Conservation (phyloP, 306 rosid genomes). For the Castanopsis chinensis region DNA sequence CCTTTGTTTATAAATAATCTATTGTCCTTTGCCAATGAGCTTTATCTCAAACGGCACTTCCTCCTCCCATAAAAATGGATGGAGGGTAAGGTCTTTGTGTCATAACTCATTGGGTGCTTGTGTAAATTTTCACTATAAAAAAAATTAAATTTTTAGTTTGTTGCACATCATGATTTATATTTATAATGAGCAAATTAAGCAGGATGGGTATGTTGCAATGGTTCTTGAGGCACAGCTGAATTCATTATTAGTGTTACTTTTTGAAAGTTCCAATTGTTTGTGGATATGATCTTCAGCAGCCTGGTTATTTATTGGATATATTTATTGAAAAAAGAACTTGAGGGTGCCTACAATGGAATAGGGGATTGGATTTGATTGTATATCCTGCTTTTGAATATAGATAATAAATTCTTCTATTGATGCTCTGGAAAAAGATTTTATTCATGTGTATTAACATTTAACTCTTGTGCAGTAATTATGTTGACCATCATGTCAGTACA, state of each 20-base stretch:
- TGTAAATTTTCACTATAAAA: no score
- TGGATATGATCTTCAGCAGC: neutral
- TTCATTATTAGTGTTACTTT: neutral
- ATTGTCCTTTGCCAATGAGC: neutral
- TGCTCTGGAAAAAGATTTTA: constrained; percentile 24
- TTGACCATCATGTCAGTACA: constrained; percentile 90
- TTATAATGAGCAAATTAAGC: neutral
- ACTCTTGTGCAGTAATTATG: constrained; percentile 76
- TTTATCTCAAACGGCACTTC: no score
- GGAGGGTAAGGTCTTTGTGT: no score
- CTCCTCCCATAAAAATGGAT: no score
- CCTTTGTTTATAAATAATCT: constrained; percentile 9
- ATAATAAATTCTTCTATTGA: constrained; percentile 9
- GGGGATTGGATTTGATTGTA: neutral
- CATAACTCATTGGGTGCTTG: no score
- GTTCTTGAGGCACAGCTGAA: neutral
- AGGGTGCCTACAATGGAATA: neutral
- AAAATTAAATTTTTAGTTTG: neutral
- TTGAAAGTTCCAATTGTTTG: neutral
- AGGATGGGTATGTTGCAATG: neutral
- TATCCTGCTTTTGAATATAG: neutral
- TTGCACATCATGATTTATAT: neutral
- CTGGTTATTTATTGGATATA: neutral
- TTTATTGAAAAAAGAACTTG: neutral
- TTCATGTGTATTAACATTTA: constrained; percentile 27